Conservation (phyloP, 2,329 filamentous ascomycete species). For the Dichotomopilus funicola region DNA sequence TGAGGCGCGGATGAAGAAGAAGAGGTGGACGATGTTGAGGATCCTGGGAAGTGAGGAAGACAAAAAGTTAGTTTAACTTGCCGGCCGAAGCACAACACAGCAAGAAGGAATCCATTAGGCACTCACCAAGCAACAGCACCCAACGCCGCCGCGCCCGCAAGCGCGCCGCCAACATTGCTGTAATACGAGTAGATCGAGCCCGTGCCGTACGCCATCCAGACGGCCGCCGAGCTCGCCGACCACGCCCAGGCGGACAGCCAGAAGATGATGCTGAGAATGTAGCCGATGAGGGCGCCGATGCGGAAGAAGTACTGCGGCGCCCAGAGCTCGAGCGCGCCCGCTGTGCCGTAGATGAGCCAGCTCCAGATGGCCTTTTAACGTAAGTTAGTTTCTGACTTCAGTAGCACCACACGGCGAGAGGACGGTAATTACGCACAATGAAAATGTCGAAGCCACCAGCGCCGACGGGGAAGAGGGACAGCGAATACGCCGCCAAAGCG, state of each 20-base stretch:
- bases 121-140: conserved; percentile 37
- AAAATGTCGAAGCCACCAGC: conserved; percentile 41
- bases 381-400: neutral
- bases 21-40: conserved; percentile 33
- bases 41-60: conserved; percentile 27
- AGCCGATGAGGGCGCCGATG: conserved; percentile 31
- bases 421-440: conserved; percentile 32
- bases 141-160: conserved; percentile 36
- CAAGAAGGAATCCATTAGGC: neutral
- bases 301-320: conserved; percentile 35
- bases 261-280: conserved; percentile 35
- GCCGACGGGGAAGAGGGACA: conserved; percentile 32
- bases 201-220: conserved; percentile 9
- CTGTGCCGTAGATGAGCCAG: conserved; percentile 35
- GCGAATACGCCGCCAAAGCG: conserved; percentile 35
- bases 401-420: conserved; percentile 17
- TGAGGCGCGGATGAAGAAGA: conserved; percentile 34
- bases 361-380: conserved; percentile 34
- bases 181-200: neutral
- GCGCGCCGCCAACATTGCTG: conserved; percentile 25
- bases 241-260: conserved; percentile 40
- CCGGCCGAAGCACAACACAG: neutral
- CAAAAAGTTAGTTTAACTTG: neutral
- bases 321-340: conserved; percentile 32
- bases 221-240: conserved; percentile 32